These are phyloP conservation scores for Moniliella sp. DNA, from an alignment of 1,284 basidiomycete species.

Conservation along the genomic window DNA sequence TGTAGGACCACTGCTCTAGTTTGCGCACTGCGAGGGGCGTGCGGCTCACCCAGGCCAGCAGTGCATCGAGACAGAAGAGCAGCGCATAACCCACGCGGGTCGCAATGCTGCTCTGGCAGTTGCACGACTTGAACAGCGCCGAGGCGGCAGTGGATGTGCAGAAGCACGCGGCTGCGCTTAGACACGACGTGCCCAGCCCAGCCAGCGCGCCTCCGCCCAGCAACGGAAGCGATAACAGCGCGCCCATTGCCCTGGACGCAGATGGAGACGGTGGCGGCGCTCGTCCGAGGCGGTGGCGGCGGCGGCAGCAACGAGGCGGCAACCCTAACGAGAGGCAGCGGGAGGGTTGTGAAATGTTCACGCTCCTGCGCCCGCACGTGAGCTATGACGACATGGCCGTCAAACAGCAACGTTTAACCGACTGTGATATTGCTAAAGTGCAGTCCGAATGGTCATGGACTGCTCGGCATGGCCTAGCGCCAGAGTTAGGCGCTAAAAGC, in stretches of 20 bases:
- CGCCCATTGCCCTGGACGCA: slow-evolving; percentile 42
- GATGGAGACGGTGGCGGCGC: too few species aligned
- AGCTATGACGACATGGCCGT: too few species aligned
- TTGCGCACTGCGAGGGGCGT: slow-evolving; percentile 65
- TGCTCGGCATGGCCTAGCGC: too few species aligned
- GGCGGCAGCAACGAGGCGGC: too few species aligned
- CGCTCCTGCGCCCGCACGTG: too few species aligned
- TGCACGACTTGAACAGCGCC: slow-evolving; percentile 94
- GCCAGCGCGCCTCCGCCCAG: slow-evolving; percentile 56
- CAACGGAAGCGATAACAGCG: slow-evolving; percentile 65
- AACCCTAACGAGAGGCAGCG: too few species aligned
- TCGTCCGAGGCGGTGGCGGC: too few species aligned
- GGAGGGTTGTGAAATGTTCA: too few species aligned
- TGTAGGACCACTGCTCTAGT: slow-evolving; percentile 76
- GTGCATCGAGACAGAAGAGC: slow-evolving; percentile 82
- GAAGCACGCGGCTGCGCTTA: slow-evolving; percentile 27
- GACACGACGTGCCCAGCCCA: slow-evolving; percentile 37
- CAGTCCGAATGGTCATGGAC: too few species aligned
- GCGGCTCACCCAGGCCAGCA: slow-evolving; percentile 86
- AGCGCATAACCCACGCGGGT: slow-evolving; percentile 89
- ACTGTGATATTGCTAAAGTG: too few species aligned
- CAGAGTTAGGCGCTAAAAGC: too few species aligned
- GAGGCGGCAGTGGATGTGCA: slow-evolving; percentile 63
- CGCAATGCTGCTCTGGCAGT: slow-evolving; percentile 93
- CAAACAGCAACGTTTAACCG: too few species aligned